phyloP scores from a whole-genome alignment of 2,329 filamentous ascomycete genomes.

The Neonectria coccinea region DNA sequence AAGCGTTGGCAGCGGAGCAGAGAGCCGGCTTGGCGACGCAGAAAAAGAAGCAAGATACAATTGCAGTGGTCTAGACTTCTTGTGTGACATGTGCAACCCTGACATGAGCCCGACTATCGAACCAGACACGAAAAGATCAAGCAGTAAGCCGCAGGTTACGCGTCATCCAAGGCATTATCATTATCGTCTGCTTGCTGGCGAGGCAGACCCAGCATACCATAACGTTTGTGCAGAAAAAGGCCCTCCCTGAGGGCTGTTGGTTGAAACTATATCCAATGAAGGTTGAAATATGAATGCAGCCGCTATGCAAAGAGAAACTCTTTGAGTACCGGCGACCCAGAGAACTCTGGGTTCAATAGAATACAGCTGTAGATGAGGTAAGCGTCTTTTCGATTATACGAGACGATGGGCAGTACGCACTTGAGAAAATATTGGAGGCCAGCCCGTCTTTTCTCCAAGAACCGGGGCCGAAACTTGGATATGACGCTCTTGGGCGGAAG shows the following conservation, averaged over 20 bases:
- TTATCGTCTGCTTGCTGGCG: constrained; percentile 35
- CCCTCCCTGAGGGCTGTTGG: constrained; percentile 29
- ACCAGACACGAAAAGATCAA: constrained; percentile 4
- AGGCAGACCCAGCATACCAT: constrained; percentile 32
- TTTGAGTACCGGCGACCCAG: constrained; percentile 88
- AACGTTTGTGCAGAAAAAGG: constrained; percentile 40
- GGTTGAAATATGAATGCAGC: constrained; percentile 19
- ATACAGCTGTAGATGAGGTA: constrained; percentile 73
- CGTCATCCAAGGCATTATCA: constrained; percentile 46
- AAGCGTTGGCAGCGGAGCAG: constrained; percentile 6
- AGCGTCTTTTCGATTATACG: constrained; percentile 19
- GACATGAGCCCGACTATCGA: constrained; percentile 13
- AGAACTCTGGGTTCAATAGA: constrained; percentile 92
- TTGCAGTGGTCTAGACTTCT: background rate
- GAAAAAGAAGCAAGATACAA: background rate
- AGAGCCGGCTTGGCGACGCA: constrained; percentile 26
- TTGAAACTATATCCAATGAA: constrained; percentile 40
- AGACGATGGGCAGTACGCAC: constrained; percentile 59
- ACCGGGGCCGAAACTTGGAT: constrained; percentile 84
- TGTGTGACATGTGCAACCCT: constrained; percentile 16
- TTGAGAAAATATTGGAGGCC: constrained; percentile 94
- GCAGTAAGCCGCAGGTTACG: constrained; percentile 4
- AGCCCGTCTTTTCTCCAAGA: constrained; percentile 84
- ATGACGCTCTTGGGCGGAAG: constrained; percentile 93
- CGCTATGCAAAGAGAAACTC: constrained; percentile 82